Evolutionary conservation across 345 rosid species (phyloP), one percentile per base, ranked within the genome.

Genomic region (Cardiospermum halicacabum): DNA sequence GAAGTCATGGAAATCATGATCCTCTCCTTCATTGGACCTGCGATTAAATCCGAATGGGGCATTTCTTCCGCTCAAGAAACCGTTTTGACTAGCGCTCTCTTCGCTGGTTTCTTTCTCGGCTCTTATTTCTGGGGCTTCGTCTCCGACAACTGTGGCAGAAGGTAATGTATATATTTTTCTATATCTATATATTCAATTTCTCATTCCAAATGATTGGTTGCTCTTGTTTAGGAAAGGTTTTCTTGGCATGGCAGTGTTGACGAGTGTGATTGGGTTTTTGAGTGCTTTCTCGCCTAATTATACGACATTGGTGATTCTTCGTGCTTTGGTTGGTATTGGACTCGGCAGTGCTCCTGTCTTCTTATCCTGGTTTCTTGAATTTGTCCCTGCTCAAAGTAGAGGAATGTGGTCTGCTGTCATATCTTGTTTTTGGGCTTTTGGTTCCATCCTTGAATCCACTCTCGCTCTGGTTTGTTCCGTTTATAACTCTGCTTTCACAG

Each of bases 261-360:
- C 91, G 15, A 65, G 84, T 65, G 78, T 32, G 43, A 80, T 79
- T 49, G 91, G 91, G 60, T 66, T 85, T 15, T 62, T 85, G 43
- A 85, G 91, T 75, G 70, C 91, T 9, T 72, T 85, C 43, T 53
- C 88, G 67, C 84, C 77, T 1, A 85, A 83, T 66, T 85, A 81
- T 61, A 12, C 62, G 9, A 53, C 62, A 30, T 51, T 85, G 55
- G 25, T 82, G 27, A 54, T 60, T 56, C 68, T 74, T n/a, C 88
- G 91, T 4, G 75, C 75, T 58, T 63, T 85, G 31, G 91, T 79
- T 51, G 91, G 91, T 37, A 56, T 85, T 69, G 91, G 91, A 48
- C 66, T 83, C 30, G 91, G 88, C 49, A 80, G 88, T 43, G 85
- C 81, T 37, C 78, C 82, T 72, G 91, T 85, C 27, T 82, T 81